Evolutionary conservation across 495 filamentous ascomycete genomes (phyloP).

Genomic region (Aspergillus sparsus): DNA sequence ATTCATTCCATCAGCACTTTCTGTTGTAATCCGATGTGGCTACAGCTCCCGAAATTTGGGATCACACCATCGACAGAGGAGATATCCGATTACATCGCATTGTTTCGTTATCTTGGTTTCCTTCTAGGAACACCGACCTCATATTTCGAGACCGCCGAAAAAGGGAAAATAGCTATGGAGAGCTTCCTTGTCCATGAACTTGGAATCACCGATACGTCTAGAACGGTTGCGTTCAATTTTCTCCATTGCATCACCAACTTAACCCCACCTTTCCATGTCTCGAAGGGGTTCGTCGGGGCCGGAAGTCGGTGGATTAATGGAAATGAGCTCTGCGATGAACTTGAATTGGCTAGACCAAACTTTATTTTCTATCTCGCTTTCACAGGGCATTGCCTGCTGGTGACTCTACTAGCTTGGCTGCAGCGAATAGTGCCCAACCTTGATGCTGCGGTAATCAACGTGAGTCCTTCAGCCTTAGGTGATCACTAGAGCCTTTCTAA

Average conservation of each 20-base stretch:
- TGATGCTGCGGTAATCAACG: slow-evolving; percentile 37
- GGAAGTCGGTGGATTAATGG: slow-evolving; percentile 55
- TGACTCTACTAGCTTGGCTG: slow-evolving; percentile 40
- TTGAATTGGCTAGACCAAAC: slow-evolving; percentile 53
- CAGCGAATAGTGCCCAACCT: slow-evolving; percentile 37
- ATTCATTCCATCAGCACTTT: slow-evolving; percentile 68
- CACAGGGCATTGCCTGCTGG: slow-evolving; percentile 49
- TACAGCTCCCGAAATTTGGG: slow-evolving; percentile 68
- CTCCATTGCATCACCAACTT: slow-evolving; percentile 59
- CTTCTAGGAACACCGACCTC: slow-evolving; percentile 63
- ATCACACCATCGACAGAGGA: slow-evolving; percentile 60
- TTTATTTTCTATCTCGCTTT: slow-evolving; percentile 47
- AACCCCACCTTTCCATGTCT: slow-evolving; percentile 55
- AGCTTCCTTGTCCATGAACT: slow-evolving; percentile 60
- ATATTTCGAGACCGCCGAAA: slow-evolving; percentile 53
- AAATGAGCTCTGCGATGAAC: slow-evolving; percentile 49
- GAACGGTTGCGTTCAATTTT: slow-evolving; percentile 68
- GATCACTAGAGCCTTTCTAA: slow-evolving; percentile 1
- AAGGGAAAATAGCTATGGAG: slow-evolving; percentile 62
- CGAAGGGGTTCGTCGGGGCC: slow-evolving; percentile 42
- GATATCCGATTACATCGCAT: slow-evolving; percentile 62
- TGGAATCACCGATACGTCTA: slow-evolving; percentile 56
- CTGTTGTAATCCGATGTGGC: slow-evolving; percentile 61
- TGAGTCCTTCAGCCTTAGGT: slow-evolving; percentile 11
- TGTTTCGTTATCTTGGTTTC: slow-evolving; percentile 70